Base-by-base conservation (phyloP, 2,329 filamentous ascomycete genomes). In the Lasiodiplodia gonubiensis region DNA sequence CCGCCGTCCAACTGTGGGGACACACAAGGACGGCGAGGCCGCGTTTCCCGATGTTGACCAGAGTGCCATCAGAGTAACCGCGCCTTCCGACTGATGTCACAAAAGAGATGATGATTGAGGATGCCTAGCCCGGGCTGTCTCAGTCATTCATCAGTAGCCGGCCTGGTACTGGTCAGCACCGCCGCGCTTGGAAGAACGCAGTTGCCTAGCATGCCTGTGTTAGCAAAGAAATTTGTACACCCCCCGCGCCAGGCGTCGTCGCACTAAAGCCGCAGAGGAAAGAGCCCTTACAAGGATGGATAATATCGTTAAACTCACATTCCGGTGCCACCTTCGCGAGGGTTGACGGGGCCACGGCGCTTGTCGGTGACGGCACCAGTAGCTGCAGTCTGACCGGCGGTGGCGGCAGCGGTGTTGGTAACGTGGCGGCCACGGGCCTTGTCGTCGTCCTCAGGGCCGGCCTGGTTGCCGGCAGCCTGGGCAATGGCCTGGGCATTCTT, bases 401-500 rank as follows among this genome's bases (percentile, higher is more conserved):
- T 87, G 72, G 89, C 88, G 75, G 86, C 86, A 71, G 85, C 87
- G 74, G 89, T 88, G 76, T 89, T 88, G 75, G 86, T 86, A 74
- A 79, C 77, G 69, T 79, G 78, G 69, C 81, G 81, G 70, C 76
- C 77, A 78, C 89, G 89, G 72, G 86, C 85, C 83, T 94, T 92
- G 76, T 95, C 92, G 21, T 93, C 91, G 49, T 89, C 89, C 72
- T 93, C 91, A 72, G 87, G 88, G 80, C 87, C 85, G 68, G 82
- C 83, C 76, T 88, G 84, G 74, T 87, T 86, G 73, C 86, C 89
- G 72, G 89, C 89, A 73, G 91, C 92, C 80, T 94, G 90, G 73
- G 92, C 92, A 80, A 97, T 97, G 77, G 93, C 93, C 84, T 96
- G 92, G 66, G 94, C 94, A 75, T 97, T 98, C 90, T 97, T 97